Evolutionary conservation across 345 rosid species (phyloP), one percentile per base, ranked within the genome.

Genomic region (Euphorbia peplus): DNA sequence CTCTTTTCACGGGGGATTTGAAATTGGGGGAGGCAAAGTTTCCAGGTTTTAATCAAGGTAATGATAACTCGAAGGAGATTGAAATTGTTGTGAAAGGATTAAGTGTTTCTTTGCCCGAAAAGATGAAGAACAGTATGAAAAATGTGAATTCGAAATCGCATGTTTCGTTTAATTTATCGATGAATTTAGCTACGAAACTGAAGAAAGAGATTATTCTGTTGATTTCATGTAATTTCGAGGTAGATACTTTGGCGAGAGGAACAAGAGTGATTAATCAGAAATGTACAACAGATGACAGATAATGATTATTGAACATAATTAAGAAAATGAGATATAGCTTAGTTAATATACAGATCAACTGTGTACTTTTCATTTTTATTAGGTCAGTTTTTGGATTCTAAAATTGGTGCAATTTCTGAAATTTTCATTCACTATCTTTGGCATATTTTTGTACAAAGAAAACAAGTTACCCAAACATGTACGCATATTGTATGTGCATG

Each of bases 251-350:
- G 64, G 59, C 55, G 5, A 32, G 26, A 66, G 73, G 69, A 24
- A 66, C 60, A 13, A 56, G 21, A 3, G 25, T 79, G 50, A 54
- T 73, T 29, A 73, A 75, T 25, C 79, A 78, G 58, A 9, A 67
- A 37, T 80, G 86, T 68, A 52, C 60, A n/a, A 73, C 72, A 28
- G 8, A 75, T 39, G 1, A 39, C n/a, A 73, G 58, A 66, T 60
- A 60, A 57, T 21, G 1, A 32, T n/a, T 11, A 5, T 2, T 15
- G 18, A 39, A 39, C 15, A 24, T 4, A 11, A 55, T 10, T 15
- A 26, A 26, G 60, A 14, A 56, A 26, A 25, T 25, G 60, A 52
- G 10, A 18, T 52, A 52, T 52, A 52, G 22, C 8, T 32, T 39
- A 39, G 42, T 39, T 39, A 39, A 4, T 39, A 39, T 39, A 39